A percentile compares a stretch with the other conserved stretches of the same genome.
phyloP scores from a whole-genome alignment of 805 yeast genomes.

The Saturnispora hagleri region DNA sequence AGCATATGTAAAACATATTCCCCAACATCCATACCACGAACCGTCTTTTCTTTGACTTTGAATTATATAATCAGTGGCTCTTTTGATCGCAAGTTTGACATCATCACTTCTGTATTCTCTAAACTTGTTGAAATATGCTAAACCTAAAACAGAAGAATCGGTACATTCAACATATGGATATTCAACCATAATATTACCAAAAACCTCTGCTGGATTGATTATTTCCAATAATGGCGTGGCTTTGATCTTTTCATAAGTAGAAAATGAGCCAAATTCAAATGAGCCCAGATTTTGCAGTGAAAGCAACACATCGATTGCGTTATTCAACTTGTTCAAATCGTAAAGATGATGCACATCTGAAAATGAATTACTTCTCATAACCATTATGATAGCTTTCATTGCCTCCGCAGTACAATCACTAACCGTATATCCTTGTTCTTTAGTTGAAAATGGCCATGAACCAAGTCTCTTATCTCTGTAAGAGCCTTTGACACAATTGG shows the following conservation, averaged over 20 bases:
- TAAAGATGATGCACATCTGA: constrained; percentile 33
- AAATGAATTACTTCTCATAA: constrained; percentile 53
- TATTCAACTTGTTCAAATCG: constrained; percentile 42
- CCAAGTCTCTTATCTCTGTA: constrained; percentile 80
- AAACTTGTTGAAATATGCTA: constrained; percentile 63
- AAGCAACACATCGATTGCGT: constrained; percentile 71
- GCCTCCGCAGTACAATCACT: constrained; percentile 97
- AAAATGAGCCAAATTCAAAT: constrained; percentile 83
- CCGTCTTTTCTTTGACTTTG: constrained; percentile 71
- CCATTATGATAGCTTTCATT: constrained; percentile 88
- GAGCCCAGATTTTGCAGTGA: constrained; percentile 68
- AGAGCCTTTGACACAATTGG: constrained; percentile 66
- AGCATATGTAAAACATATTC: constrained; percentile 91
- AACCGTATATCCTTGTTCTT: constrained; percentile 92
- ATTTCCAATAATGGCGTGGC: constrained; percentile 69
- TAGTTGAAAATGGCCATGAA: constrained; percentile 95
- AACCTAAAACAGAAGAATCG: constrained; percentile 86
- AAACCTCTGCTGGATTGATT: constrained; percentile 94
- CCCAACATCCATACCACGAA: constrained; percentile 99
- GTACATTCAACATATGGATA: constrained; percentile 98
- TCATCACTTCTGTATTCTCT: constrained; percentile 59
- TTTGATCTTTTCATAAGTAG: constrained; percentile 81
- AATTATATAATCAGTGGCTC: constrained; percentile 67
- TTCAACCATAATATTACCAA: constrained; percentile 97
- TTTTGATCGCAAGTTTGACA: constrained; percentile 56